Percentiles rank a stretch among this genome's conserved stretches.
These are phyloP conservation scores for Phytophthora citricola DNA, from an alignment of 352 stramenopile species.

Conservation along the genomic window DNA sequence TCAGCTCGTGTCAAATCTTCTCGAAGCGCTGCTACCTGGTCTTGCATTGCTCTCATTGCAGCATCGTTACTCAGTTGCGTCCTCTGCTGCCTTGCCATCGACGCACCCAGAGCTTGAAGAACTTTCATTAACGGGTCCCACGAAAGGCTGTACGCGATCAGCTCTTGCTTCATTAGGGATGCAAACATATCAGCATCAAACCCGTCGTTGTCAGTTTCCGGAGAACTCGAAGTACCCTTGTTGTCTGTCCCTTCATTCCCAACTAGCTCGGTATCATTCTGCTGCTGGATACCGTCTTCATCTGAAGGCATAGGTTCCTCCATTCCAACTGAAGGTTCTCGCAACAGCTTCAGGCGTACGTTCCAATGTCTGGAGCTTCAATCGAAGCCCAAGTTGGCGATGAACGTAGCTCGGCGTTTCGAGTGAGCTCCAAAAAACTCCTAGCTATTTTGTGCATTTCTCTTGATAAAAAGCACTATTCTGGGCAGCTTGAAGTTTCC, in stretches of 20 bases:
- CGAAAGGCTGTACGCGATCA: slow-evolving; percentile 77
- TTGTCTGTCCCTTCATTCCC: slow-evolving; percentile 2
- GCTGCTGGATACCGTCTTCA: slow-evolving; percentile 31
- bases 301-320: slow-evolving; percentile 18
- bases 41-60: slow-evolving; percentile 61
- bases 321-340: slow-evolving; percentile 17
- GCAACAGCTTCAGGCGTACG: not conserved
- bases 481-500: slow-evolving; percentile 1
- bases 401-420: slow-evolving; percentile 11
- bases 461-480: slow-evolving; percentile 11
- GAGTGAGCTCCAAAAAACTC: not conserved
- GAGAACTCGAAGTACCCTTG: slow-evolving; percentile 7
- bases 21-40: slow-evolving; percentile 51
- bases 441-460: slow-evolving; percentile 10
- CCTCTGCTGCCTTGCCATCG: slow-evolving; percentile 65
- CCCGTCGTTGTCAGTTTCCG: slow-evolving; percentile 25
- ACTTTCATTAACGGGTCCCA: slow-evolving; percentile 78
- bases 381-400: too few species aligned
- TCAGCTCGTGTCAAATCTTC: slow-evolving; percentile 52
- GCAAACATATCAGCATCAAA: slow-evolving; percentile 63
- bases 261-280: slow-evolving; percentile 11
- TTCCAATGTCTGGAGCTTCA: too few species aligned
- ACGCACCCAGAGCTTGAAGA: slow-evolving; percentile 59
- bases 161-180: slow-evolving; percentile 64
- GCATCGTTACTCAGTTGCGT: slow-evolving; percentile 41